Conservation (phyloP, 495 filamentous ascomycete genomes). For the Hypoxylon fuscum region DNA sequence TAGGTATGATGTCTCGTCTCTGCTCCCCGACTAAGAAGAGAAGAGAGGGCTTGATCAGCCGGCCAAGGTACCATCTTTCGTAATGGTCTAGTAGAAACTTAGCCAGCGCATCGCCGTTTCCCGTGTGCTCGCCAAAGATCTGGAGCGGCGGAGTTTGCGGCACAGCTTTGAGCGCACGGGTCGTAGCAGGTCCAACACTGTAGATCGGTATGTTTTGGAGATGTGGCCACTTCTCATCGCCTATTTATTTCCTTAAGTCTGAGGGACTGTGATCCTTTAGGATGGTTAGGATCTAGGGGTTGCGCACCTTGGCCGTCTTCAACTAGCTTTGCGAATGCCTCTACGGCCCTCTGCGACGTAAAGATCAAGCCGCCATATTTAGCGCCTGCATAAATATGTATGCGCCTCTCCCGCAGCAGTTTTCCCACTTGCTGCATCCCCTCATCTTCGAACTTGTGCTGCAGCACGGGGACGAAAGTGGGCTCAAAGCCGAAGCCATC, state of each 20-base stretch:
- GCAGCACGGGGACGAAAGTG: constrained; percentile 83
- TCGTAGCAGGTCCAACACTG: constrained; percentile 92
- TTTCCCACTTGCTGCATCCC: constrained; percentile 52
- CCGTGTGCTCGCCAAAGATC: constrained; percentile 78
- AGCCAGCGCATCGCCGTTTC: constrained; percentile 82
- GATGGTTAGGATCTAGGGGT: constrained; percentile 14
- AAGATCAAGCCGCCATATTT: constrained; percentile 88
- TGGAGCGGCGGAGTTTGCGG: constrained; percentile 56
- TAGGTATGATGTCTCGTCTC: constrained; percentile 86
- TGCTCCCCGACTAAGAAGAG: constrained; percentile 91
- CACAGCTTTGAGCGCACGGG: constrained; percentile 71
- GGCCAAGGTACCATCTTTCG: constrained; percentile 49
- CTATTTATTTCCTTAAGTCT: constrained; percentile 29
- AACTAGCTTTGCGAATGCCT: constrained; percentile 80
- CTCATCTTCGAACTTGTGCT: constrained; percentile 66
- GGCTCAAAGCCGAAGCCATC: constrained; percentile 63
- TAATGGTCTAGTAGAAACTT: constrained; percentile 81
- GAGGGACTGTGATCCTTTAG: constrained; percentile 24
- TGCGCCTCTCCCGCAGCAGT: constrained; percentile 47
- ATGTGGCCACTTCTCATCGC: constrained; percentile 52
- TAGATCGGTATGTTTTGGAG: constrained; percentile 73
- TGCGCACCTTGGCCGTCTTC: constrained; percentile 52
- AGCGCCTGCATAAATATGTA: constrained; percentile 42
- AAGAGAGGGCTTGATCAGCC: constrained; percentile 64
- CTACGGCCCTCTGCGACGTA: constrained; percentile 93